Evolutionary conservation across 352 stramenopile species (phyloP).

Genomic region (Hyaloperonospora brassicae): DNA sequence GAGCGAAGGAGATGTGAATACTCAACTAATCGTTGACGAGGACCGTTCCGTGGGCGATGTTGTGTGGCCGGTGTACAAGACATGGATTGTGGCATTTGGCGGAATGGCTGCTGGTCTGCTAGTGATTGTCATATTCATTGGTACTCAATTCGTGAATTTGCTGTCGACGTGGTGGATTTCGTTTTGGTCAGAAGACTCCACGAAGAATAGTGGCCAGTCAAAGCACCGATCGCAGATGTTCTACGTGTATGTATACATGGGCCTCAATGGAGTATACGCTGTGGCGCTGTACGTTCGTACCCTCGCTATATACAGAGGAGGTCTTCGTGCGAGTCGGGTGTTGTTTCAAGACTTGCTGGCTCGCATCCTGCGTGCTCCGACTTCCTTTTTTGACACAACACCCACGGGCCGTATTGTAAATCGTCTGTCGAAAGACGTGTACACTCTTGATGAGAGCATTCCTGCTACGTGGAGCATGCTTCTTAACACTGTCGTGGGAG

Average conservation of each 20-base stretch:
- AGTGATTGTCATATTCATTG: conserved; percentile 41
- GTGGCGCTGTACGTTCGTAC: conserved; percentile 56
- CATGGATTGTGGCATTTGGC: conserved; percentile 62
- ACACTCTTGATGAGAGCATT: conserved; percentile 70
- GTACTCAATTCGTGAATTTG: conserved; percentile 42
- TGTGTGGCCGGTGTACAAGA: conserved; percentile 53
- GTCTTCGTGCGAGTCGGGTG: conserved; percentile 42
- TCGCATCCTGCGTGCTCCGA: conserved; percentile 81
- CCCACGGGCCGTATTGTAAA: conserved; percentile 74
- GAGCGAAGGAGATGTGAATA: conserved; percentile 25
- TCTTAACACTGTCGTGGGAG: conserved; percentile 63
- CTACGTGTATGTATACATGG: conserved; percentile 83
- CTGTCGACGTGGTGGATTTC: conserved; percentile 60
- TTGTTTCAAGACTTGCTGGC: conserved; percentile 75
- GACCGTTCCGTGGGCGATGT: conserved; percentile 58
- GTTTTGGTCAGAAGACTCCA: conserved; percentile 32
- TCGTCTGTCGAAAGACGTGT: conserved; percentile 68
- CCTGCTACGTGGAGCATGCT: conserved; percentile 60
- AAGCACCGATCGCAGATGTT: conserved; percentile 48
- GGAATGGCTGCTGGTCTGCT: conserved; percentile 36
- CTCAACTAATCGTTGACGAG: conserved; percentile 56
- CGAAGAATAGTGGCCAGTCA: conserved; percentile 8
- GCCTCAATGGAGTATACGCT: conserved; percentile 50
- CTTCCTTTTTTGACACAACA: conserved; percentile 79
- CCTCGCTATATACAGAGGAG: conserved; percentile 49